Conservation (phyloP, 805 yeast species). For the Zygosaccharomyces bisporus region DNA sequence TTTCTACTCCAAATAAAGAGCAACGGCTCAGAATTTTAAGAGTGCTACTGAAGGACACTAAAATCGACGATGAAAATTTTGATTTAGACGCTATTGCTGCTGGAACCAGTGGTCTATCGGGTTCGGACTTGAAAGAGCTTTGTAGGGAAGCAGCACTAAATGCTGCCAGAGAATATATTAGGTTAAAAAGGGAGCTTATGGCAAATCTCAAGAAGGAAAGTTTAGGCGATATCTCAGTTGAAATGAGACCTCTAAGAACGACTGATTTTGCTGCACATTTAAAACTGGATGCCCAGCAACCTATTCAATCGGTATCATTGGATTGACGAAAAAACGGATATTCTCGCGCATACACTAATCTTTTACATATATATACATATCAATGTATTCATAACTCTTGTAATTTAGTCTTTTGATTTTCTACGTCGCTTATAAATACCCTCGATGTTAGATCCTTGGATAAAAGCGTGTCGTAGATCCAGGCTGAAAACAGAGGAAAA, state of each 20-base stretch:
- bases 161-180: constrained; percentile 82
- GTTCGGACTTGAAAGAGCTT: constrained; percentile 85
- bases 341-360: background rate
- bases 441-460: too few relatives aligned
- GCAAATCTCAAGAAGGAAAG: constrained; percentile 13
- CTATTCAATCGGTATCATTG: constrained; percentile 23
- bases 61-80: constrained; percentile 51
- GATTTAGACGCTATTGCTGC: constrained; percentile 57
- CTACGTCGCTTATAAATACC: background rate
- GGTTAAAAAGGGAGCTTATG: constrained; percentile 47
- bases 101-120: constrained; percentile 73
- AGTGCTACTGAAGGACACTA: constrained; percentile 65
- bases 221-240: constrained; percentile 35
- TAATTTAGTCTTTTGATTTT: background rate
- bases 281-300: constrained; percentile 22
- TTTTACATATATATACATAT: background rate
- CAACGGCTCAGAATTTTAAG: constrained; percentile 69
- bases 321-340: constrained; percentile 14
- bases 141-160: constrained; percentile 91
- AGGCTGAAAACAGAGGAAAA: background rate
- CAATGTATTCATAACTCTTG: background rate
- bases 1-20: constrained; percentile 61
- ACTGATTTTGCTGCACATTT: constrained; percentile 53
- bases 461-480: too few relatives aligned
- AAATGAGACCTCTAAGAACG: constrained; percentile 60